Evolutionary conservation across 352 stramenopile genomes (phyloP).

Genomic region (Pythium aquatile): DNA sequence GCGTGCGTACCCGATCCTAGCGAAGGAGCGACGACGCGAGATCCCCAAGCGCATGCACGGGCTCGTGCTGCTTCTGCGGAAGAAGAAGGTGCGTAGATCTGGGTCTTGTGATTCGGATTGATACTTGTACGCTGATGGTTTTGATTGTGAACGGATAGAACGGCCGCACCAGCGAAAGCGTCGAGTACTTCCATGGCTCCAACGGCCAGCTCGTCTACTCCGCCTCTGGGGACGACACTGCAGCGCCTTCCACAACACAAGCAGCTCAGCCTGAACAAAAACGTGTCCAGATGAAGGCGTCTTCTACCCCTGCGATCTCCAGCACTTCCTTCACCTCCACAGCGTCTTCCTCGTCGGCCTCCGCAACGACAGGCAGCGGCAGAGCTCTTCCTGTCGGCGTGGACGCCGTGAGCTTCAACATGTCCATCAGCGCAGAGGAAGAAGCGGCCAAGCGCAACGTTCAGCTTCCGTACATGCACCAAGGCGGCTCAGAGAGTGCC

Average conservation of each 20-base stretch:
- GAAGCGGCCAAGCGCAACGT: slow-evolving; percentile 60
- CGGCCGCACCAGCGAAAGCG: slow-evolving; percentile 52
- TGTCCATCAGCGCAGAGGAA: slow-evolving; percentile 60
- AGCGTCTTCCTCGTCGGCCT: background rate
- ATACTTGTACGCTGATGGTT: background rate
- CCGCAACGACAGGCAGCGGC: slow-evolving; percentile 8
- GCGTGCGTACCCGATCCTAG: slow-evolving; percentile 49
- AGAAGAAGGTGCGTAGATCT: slow-evolving; percentile 53
- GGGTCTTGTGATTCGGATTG: background rate
- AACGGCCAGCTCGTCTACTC: slow-evolving; percentile 32
- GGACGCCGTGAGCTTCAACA: slow-evolving; percentile 70
- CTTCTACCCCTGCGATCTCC: background rate
- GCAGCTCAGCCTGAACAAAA: background rate
- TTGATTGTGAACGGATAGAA: slow-evolving; percentile 38
- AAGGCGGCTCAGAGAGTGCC: slow-evolving; percentile 16
- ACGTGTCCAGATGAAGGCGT: background rate
- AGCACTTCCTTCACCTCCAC: background rate
- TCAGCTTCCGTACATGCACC: slow-evolving; percentile 72
- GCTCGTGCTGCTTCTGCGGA: slow-evolving; percentile 51
- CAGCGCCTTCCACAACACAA: background rate
- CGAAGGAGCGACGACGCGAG: slow-evolving; percentile 55
- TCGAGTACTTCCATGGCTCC: slow-evolving; percentile 60
- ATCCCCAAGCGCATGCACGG: slow-evolving; percentile 64
- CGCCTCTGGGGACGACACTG: background rate
- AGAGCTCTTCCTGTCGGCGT: slow-evolving; percentile 43